Conservation (phyloP, 345 rosid genomes). For the Geranium rotundifolium region DNA sequence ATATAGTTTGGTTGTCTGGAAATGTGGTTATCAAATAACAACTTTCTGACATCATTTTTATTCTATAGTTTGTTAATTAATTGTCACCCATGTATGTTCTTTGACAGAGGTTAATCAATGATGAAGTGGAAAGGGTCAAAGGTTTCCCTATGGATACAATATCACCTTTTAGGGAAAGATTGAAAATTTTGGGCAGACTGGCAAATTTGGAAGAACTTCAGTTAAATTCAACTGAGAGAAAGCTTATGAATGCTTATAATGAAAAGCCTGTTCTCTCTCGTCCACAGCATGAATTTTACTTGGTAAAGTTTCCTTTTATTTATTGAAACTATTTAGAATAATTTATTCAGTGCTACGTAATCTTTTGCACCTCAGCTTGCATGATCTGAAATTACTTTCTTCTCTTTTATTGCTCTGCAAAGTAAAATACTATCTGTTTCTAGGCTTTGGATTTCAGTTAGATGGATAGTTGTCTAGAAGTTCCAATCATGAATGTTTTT, state of each 20-base stretch:
- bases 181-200: constrained; percentile 91
- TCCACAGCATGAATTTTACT: constrained; percentile 80
- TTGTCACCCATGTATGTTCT: not conserved
- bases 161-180: constrained; percentile 68
- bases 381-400: not conserved
- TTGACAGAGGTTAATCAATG: constrained; percentile 63
- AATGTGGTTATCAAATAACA: not conserved
- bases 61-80: not conserved
- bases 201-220: constrained; percentile 86
- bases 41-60: not conserved
- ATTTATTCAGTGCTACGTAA: not conserved
- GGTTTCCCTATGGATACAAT: constrained; percentile 76
- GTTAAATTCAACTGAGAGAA: constrained; percentile 77
- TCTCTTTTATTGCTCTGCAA: no score
- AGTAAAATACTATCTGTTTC: no score
- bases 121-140: constrained; percentile 86
- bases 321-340: no score
- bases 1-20: not conserved
- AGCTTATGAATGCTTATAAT: constrained; percentile 92
- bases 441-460: not conserved
- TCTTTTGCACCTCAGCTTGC: not conserved
- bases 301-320: constrained; percentile 19
- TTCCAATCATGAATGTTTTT: not conserved
- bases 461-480: not conserved
- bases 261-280: no score